Evolutionary conservation across 805 yeast species (phyloP).

Genomic region (Kodamaea kakaduensis): DNA sequence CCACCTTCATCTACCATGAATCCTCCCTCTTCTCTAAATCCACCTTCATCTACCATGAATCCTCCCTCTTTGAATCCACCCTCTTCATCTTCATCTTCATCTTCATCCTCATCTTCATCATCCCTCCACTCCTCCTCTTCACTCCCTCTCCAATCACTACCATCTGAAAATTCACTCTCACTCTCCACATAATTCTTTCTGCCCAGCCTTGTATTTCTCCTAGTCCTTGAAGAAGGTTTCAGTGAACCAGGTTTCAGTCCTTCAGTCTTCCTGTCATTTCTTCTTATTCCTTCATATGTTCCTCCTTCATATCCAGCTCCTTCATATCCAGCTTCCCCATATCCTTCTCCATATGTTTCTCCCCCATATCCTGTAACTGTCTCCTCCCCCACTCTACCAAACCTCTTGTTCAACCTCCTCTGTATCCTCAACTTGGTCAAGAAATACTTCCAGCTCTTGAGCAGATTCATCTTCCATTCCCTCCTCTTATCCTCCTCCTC

Average conservation of each 20-base stretch:
- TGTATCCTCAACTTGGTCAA: constrained; percentile 48
- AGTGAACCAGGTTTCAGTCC: constrained; percentile 1
- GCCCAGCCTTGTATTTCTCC: too few species aligned
- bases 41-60: constrained; percentile 8
- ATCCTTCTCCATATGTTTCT: constrained; percentile 6
- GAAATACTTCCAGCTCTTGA: constrained; percentile 51
- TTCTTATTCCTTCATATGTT: constrained; percentile 9
- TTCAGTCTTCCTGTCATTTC: constrained; percentile 2
- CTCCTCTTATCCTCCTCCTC: constrained; percentile 43
- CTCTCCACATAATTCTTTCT: constrained; percentile 13
- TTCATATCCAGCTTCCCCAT: not conserved
- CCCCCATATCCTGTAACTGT: too few species aligned
- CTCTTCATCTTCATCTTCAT: not conserved
- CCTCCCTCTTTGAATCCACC: constrained; percentile 13
- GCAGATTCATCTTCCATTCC: constrained; percentile 45
- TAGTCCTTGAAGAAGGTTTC: too few species aligned
- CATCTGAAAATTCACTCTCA: too few species aligned
- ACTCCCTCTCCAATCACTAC: too few species aligned
- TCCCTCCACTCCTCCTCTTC: not conserved
- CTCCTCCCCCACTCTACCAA: constrained; percentile 39
- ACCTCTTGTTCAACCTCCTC: constrained; percentile 43
- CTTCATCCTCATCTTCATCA: not conserved
- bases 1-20: constrained; percentile 11
- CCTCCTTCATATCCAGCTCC: not conserved
- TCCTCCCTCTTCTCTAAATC: constrained; percentile 11